Percentiles rank a stretch among this genome's conserved stretches.
Evolutionary conservation across 179 eudicot genomes (phyloP).

Genomic region (Gypsophila paniculata): DNA sequence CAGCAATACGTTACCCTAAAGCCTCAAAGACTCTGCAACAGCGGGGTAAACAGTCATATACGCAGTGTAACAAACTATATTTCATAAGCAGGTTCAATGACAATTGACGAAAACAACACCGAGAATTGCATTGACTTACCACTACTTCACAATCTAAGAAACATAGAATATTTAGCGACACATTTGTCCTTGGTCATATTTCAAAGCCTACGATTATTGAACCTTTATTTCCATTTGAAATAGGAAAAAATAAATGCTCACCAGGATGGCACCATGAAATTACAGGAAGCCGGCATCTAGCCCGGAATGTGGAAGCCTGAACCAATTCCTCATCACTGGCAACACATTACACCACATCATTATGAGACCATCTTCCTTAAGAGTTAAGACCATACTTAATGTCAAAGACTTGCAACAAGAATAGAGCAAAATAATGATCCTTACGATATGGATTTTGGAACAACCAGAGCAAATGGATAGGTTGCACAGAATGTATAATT

Average conservation of each 20-base stretch:
- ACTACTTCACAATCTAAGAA: background rate
- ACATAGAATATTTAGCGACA: background rate
- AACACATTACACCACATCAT: conserved; percentile 17
- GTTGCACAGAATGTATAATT: conserved; percentile 67
- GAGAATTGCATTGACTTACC: background rate
- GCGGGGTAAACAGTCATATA: background rate
- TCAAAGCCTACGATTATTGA: background rate
- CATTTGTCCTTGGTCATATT: background rate
- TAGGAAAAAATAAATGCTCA: conserved; percentile 20
- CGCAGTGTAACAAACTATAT: background rate
- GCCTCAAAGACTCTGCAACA: background rate
- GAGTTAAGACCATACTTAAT: conserved; percentile 10
- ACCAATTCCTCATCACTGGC: conserved; percentile 79
- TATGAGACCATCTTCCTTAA: conserved; percentile 1
- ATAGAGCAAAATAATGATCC: conserved; percentile 21
- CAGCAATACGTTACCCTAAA: background rate
- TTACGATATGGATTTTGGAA: conserved; percentile 85
- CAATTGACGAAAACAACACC: background rate
- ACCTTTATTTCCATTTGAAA: background rate
- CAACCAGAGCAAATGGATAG: conserved; percentile 90
- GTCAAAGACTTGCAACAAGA: conserved; percentile 11
- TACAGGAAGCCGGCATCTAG: conserved; percentile 78
- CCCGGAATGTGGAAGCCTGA: conserved; percentile 90
- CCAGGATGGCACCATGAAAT: conserved; percentile 91
- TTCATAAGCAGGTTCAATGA: background rate